Percentiles rank a stretch among this genome's conserved stretches.
Evolutionary conservation across 257 asterid genomes (phyloP).

Genomic region (Misopates orontium): DNA sequence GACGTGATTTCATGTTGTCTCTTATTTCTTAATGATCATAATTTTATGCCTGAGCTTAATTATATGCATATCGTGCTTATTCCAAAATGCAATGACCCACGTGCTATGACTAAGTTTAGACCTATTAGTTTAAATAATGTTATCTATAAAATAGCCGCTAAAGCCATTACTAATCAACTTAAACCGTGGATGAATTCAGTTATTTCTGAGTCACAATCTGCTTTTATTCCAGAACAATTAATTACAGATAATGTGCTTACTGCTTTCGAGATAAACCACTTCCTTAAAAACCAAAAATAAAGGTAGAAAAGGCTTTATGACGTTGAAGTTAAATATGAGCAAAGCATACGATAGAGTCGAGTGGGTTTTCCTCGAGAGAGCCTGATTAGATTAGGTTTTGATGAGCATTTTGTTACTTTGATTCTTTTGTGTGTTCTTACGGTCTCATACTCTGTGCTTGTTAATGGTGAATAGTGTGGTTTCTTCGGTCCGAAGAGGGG

Average conservation of each 20-base stretch:
- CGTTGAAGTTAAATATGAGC: not conserved
- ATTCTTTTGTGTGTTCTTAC: too few relatives aligned
- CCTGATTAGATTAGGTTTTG: too few relatives aligned
- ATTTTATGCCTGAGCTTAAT: not conserved
- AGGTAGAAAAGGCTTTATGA: not conserved
- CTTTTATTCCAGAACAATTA: not conserved
- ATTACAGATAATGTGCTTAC: not conserved
- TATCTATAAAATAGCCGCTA: not conserved
- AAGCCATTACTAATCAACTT: not conserved
- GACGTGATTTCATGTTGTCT: not conserved
- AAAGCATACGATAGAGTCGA: not conserved
- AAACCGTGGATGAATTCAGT: not conserved
- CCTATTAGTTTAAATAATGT: not conserved
- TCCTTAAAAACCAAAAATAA: not conserved
- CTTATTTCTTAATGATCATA: not conserved
- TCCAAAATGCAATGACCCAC: not conserved
- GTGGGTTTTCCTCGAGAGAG: not conserved
- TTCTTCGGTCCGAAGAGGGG: too few relatives aligned
- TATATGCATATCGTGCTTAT: not conserved
- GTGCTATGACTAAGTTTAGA: not conserved
- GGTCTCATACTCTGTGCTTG: too few relatives aligned
- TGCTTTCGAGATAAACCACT: not conserved
- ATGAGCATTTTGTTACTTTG: too few relatives aligned
- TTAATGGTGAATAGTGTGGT: too few relatives aligned
- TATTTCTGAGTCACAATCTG: not conserved